Evolutionary conservation across 306 rosid genomes (phyloP).

Genomic region (Malus domestica): ASM211411v1 NC_041795.1:13416001-13416500

Average conservation of each 20-base stretch:
- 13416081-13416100: not conserved
- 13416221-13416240: not conserved
- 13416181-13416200: not conserved
- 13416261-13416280: too few relatives aligned
- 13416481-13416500: too few relatives aligned
- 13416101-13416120: not conserved
- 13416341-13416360: not conserved
- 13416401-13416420: too few relatives aligned
- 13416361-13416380: too few relatives aligned
- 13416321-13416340: too few relatives aligned
- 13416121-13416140: not conserved
- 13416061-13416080: not conserved
- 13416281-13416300: too few relatives aligned
- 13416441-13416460: too few relatives aligned
- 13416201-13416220: not conserved
- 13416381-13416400: too few relatives aligned
- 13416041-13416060: not conserved
- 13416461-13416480: too few relatives aligned
- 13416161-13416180: not conserved
- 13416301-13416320: too few relatives aligned
- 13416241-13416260: not conserved
- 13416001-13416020: not conserved
- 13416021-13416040: not conserved
- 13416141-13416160: constrained; percentile 1
- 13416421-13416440: too few relatives aligned